Evolutionary conservation across 2,329 filamentous ascomycete genomes (phyloP).

Genomic region (Botryotinia globosa): DNA sequence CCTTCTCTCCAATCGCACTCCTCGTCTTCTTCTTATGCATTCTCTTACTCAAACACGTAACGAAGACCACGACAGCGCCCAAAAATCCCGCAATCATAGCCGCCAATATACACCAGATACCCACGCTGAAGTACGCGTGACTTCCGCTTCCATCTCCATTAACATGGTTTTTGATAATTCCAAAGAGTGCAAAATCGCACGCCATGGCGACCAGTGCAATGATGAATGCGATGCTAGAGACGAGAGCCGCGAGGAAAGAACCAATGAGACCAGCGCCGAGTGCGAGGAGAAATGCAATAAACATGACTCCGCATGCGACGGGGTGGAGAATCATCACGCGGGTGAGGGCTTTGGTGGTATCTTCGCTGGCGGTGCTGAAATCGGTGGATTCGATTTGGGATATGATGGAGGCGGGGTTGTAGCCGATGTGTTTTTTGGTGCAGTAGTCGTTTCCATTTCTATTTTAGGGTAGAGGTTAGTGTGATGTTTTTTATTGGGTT

Average conservation of each 20-base stretch:
- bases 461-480: not conserved
- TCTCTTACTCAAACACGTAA: constrained; percentile 54
- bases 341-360: constrained; percentile 51
- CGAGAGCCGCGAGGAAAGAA: constrained; percentile 50
- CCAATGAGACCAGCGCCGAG: constrained; percentile 51
- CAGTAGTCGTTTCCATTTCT: constrained; percentile 46
- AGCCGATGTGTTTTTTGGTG: constrained; percentile 51
- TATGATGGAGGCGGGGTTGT: constrained; percentile 51
- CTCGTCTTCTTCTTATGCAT: constrained; percentile 37
- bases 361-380: constrained; percentile 43
- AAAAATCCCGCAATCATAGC: constrained; percentile 54
- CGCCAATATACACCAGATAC: constrained; percentile 58
- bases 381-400: constrained; percentile 37
- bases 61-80: constrained; percentile 55
- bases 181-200: constrained; percentile 58
- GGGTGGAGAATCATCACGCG: constrained; percentile 62
- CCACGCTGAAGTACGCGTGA: constrained; percentile 51
- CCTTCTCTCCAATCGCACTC: constrained; percentile 18
- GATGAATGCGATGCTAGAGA: constrained; percentile 50
- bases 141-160: constrained; percentile 42
- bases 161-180: constrained; percentile 52
- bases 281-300: constrained; percentile 57
- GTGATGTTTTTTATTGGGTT: not conserved
- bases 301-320: constrained; percentile 54
- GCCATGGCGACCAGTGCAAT: constrained; percentile 49